These are phyloP conservation scores for Naganishia sp. DNA, from an alignment of 1,284 basidiomycete genomes.

Conservation along the genomic window DNA sequence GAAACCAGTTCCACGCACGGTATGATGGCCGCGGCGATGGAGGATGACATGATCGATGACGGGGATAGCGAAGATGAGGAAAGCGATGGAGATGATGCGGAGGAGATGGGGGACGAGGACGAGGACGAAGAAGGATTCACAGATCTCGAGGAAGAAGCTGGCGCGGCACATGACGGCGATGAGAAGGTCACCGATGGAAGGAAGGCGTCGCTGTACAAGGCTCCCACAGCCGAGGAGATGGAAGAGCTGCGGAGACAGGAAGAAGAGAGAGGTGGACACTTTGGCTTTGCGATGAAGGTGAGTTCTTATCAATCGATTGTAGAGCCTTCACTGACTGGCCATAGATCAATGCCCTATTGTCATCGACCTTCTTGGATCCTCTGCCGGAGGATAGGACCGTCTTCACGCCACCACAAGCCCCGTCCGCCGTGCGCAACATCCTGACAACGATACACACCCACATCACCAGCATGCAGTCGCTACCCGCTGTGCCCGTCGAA, in stretches of 20 bases:
- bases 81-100: conserved; percentile 30
- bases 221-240: conserved; percentile 65
- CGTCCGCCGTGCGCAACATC: conserved; percentile 63
- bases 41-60: conserved; percentile 34
- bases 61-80: conserved; percentile 17
- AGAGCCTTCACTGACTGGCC: conserved; percentile 53
- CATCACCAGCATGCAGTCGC: conserved; percentile 57
- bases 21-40: conserved; percentile 31
- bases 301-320: neutral
- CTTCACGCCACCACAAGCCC: conserved; percentile 35
- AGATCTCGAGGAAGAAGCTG: conserved; percentile 33
- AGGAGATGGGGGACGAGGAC: conserved; percentile 22
- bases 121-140: conserved; percentile 36
- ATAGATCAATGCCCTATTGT: conserved; percentile 65
- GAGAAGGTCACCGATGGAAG: conserved; percentile 2
- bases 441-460: conserved; percentile 76
- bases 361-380: conserved; percentile 80
- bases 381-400: conserved; percentile 59
- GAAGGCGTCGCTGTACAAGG: conserved; percentile 53
- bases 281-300: conserved; percentile 38
- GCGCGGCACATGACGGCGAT: neutral
- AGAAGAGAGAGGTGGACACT: conserved; percentile 45
- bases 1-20: conserved; percentile 28
- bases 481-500: conserved; percentile 63
- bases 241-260: conserved; percentile 53